These are phyloP conservation scores for Jatropha multifida DNA, from an alignment of 441 rosid species.

Conservation along the genomic window DNA sequence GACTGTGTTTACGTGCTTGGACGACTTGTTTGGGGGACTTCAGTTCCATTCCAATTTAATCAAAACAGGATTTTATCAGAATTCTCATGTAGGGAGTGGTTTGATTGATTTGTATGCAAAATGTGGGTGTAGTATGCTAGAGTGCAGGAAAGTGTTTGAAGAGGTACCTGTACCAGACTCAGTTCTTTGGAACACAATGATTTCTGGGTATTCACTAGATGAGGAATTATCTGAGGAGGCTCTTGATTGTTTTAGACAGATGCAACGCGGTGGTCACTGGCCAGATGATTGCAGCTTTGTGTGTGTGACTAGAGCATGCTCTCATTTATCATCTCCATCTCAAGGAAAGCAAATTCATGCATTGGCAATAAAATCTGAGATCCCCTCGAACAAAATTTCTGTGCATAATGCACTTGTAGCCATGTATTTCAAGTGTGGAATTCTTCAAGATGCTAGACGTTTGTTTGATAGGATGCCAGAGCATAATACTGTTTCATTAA, in stretches of 20 bases:
- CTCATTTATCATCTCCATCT: constrained; percentile 67
- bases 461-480: constrained; percentile 70
- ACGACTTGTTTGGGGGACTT: constrained; percentile 59
- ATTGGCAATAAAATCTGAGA: constrained; percentile 57
- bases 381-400: constrained; percentile 58
- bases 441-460: constrained; percentile 54
- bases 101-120: constrained; percentile 85
- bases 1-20: constrained; percentile 62
- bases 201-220: constrained; percentile 69
- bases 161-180: constrained; percentile 62
- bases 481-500: constrained; percentile 59
- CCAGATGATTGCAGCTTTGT: constrained; percentile 90
- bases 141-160: constrained; percentile 56
- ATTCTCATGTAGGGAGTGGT: constrained; percentile 81
- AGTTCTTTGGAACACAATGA: constrained; percentile 93
- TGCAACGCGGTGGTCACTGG: constrained; percentile 57
- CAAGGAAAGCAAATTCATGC: constrained; percentile 83
- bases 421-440: constrained; percentile 76
- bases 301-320: constrained; percentile 70
- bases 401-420: constrained; percentile 71
- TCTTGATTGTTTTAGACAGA: constrained; percentile 52
- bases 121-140: constrained; percentile 57
- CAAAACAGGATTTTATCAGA: constrained; percentile 66
- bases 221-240: constrained; percentile 70
- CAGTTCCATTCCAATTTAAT: constrained; percentile 70